These are phyloP conservation scores for Chamaecyparis obtusa DNA, from an alignment of 75 land plant species.

Conservation along the genomic window DNA sequence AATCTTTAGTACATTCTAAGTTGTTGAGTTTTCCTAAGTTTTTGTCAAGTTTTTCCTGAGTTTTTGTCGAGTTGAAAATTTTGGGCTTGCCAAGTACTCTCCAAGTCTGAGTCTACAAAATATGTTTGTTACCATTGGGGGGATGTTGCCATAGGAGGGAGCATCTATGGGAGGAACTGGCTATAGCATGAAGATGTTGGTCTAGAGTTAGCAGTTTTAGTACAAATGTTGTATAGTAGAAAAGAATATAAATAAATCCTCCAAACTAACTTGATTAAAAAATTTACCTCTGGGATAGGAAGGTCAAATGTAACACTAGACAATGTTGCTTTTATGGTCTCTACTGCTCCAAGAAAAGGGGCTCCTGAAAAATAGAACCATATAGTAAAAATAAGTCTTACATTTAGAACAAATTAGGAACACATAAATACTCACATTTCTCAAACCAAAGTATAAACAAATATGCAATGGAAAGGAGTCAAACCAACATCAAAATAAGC, in stretches of 20 bases:
- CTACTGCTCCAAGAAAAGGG: constrained; percentile 89
- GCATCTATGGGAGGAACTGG: no score
- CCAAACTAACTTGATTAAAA: background rate
- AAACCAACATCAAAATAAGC: constrained; percentile 96
- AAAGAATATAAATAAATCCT: constrained; percentile 5
- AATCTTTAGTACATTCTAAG: no score
- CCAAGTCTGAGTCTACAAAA: no score
- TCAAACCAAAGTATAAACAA: background rate
- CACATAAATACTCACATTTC: background rate
- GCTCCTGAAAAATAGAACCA: constrained; percentile 50
- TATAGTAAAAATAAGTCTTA: background rate
- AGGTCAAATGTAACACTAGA: constrained; percentile 91
- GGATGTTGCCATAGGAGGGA: no score
- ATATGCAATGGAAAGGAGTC: constrained; percentile 20
- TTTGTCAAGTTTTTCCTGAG: no score
- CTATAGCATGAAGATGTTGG: no score
- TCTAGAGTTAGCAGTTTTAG: no score
- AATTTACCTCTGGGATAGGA: constrained; percentile 79
- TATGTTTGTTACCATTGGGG: no score
- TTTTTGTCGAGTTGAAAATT: no score
- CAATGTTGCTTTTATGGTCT: constrained; percentile 73
- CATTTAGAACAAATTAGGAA: background rate
- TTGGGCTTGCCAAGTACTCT: no score
- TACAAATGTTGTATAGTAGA: no score
- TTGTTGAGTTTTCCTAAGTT: no score